phyloP scores from a whole-genome alignment of 2,329 filamentous ascomycete species.

The Verticillium tricorpus region DNA sequence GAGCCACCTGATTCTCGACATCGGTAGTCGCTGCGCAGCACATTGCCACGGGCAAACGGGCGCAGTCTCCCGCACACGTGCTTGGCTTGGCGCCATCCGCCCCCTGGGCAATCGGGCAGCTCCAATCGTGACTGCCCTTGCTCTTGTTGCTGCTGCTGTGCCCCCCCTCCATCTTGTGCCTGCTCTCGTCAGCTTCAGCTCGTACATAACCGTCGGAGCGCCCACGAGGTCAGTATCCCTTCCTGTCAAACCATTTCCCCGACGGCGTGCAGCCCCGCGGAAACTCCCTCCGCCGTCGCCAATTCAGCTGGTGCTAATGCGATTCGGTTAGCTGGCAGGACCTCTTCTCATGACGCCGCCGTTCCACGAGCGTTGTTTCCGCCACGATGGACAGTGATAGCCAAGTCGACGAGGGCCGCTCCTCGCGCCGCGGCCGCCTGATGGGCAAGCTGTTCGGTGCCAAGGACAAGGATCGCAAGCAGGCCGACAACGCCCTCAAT shows the following conservation, averaged over 20 bases:
- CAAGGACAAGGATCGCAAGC: slow-evolving; percentile 41
- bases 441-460: slow-evolving; percentile 60
- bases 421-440: slow-evolving; percentile 48
- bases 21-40: background rate
- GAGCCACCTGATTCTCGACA: background rate
- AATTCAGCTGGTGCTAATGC: background rate
- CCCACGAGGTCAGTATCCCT: background rate
- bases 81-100: background rate
- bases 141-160: background rate
- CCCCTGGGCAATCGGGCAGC: background rate
- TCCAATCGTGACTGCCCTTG: background rate
- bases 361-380: background rate
- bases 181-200: background rate
- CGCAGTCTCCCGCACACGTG: background rate
- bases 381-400: slow-evolving; percentile 41
- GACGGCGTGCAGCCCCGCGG: background rate
- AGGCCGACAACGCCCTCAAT: slow-evolving; percentile 27
- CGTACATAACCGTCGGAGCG: background rate
- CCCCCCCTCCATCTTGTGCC: background rate
- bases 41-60: background rate
- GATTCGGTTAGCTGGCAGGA: background rate
- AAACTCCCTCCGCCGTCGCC: background rate
- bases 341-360: slow-evolving; percentile 2
- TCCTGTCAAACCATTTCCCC: background rate
- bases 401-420: slow-evolving; percentile 32